A percentile compares a stretch with the other conserved stretches of the same genome.
phyloP scores from a whole-genome alignment of 345 rosid genomes.

The Cardiospermum halicacabum region DNA sequence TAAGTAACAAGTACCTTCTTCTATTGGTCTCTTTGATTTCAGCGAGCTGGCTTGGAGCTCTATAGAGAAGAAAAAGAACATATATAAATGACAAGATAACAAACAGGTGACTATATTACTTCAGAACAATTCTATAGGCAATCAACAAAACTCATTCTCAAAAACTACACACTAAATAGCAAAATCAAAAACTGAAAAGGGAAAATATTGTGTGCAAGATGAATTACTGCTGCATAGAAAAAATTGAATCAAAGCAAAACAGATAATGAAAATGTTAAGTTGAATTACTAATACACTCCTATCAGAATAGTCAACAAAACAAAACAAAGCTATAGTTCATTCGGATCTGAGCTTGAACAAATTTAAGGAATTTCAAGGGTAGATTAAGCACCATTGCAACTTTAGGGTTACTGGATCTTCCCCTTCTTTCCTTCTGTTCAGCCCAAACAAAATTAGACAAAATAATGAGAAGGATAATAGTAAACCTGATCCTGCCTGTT shows the following conservation, averaged over 20 bases:
- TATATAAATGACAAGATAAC: neutral
- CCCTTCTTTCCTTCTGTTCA: neutral
- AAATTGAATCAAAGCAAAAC: too few species aligned
- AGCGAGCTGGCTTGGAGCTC: constrained; percentile 10
- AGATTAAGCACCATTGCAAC: neutral
- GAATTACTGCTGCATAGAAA: too few species aligned
- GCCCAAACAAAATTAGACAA: neutral
- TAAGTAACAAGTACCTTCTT: constrained; percentile 14
- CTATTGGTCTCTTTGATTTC: constrained; percentile 1
- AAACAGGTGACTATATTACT: neutral
- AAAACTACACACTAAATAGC: neutral
- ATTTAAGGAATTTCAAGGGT: neutral
- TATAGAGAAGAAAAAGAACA: neutral
- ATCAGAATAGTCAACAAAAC: neutral
- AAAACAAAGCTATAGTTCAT: neutral
- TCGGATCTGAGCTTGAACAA: neutral
- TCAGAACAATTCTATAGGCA: neutral
- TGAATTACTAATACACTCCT: neutral
- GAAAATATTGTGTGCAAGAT: too few species aligned
- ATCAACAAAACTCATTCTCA: neutral
- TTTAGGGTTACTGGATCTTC: neutral
- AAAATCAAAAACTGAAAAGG: neutral
- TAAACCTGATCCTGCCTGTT: constrained; percentile 12
- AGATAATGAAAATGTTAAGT: neutral
- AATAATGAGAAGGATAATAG: neutral